A percentile compares a stretch with the other conserved stretches of the same genome.
Conservation (phyloP, 1,139 yeast species). For the Suhomyces wounanorum region DNA sequence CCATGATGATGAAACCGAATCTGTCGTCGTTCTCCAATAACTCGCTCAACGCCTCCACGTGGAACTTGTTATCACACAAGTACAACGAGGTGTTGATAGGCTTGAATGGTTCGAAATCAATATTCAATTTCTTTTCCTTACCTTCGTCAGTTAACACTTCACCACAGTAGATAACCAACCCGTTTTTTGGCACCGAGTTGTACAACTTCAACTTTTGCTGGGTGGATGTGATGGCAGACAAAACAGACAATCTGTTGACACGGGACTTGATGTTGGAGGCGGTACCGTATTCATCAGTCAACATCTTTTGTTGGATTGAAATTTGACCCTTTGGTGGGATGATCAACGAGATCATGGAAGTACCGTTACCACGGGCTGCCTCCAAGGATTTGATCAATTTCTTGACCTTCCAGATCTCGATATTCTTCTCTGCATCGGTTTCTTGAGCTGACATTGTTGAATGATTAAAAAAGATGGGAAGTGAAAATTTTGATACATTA, state of each 20-base stretch:
- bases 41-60: conserved; percentile 94
- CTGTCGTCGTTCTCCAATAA: conserved; percentile 92
- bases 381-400: conserved; percentile 85
- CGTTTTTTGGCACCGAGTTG: conserved; percentile 87
- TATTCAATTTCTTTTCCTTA: conserved; percentile 91
- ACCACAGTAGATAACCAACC: conserved; percentile 96
- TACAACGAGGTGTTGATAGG: conserved; percentile 96
- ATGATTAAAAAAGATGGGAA: conserved; percentile 1
- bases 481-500: conserved; percentile 10
- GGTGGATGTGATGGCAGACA: conserved; percentile 96
- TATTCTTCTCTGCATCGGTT: conserved; percentile 87
- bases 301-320: conserved; percentile 82
- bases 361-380: conserved; percentile 95
- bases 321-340: conserved; percentile 96
- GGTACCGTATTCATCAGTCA: conserved; percentile 98
- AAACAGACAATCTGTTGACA: conserved; percentile 90
- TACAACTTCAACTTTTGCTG: conserved; percentile 94
- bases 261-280: conserved; percentile 97
- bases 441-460: conserved; percentile 22
- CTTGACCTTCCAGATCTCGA: conserved; percentile 98
- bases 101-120: conserved; percentile 96
- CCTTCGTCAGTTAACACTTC: conserved; percentile 97
- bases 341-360: conserved; percentile 95
- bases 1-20: conserved; percentile 97
- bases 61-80: conserved; percentile 96